Conservation (phyloP, 768 basidiomycete genomes). For the Infundibulicybe gibba region DNA sequence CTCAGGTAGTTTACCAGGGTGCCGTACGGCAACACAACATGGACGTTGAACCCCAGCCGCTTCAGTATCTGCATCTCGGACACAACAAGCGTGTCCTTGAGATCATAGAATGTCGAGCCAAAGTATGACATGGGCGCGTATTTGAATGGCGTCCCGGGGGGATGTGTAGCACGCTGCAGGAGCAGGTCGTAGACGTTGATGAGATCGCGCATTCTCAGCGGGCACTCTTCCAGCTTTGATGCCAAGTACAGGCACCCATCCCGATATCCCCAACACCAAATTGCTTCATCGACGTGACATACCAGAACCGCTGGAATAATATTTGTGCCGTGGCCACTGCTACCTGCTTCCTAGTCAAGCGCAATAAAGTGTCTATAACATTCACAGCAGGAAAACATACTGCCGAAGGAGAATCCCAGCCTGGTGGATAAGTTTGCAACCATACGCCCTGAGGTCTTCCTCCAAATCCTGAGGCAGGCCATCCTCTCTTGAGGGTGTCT, state of each 20-base stretch:
- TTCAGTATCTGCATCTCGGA: conserved; percentile 98
- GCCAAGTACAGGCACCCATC: conserved; percentile 88
- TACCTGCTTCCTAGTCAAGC: conserved; percentile 76
- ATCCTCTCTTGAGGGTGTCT: conserved; percentile 79
- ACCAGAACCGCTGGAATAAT: conserved; percentile 96
- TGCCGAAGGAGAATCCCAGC: conserved; percentile 89
- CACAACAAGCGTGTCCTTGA: conserved; percentile 91
- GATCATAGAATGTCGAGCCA: conserved; percentile 84
- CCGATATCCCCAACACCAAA: conserved; percentile 89
- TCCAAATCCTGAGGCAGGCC: conserved; percentile 80
- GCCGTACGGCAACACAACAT: conserved; percentile 90
- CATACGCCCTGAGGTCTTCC: conserved; percentile 84
- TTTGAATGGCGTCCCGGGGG: conserved; percentile 44
- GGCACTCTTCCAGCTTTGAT: conserved; percentile 91
- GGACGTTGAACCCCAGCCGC: conserved; percentile 91
- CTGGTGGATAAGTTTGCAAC: conserved; percentile 93
- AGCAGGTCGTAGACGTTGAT: conserved; percentile 93
- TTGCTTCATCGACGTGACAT: conserved; percentile 89
- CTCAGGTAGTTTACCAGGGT: conserved; percentile 93
- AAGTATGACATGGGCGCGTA: conserved; percentile 90
- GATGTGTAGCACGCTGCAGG: conserved; percentile 67
- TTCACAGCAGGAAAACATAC: conserved; percentile 40
- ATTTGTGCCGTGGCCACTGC: conserved; percentile 97
- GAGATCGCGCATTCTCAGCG: conserved; percentile 88
- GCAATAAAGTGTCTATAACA: conserved; percentile 4